phyloP scores from a whole-genome alignment of 768 basidiomycete species.

The Rhizopogon vesiculosus region DNA sequence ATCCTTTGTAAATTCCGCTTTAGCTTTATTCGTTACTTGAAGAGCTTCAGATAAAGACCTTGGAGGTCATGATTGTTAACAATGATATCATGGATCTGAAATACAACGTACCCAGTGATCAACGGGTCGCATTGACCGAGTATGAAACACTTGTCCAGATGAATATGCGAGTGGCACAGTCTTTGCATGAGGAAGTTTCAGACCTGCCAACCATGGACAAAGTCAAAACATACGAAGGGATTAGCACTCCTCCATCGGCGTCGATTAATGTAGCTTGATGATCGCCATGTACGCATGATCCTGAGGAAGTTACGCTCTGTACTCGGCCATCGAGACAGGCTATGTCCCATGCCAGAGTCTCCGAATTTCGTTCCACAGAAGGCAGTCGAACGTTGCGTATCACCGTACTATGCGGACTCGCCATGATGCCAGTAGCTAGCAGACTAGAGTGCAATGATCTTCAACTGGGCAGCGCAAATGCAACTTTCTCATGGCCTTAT shows the following conservation, averaged over 20 bases:
- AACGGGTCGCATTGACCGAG: slow-evolving; percentile 50
- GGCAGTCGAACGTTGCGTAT: slow-evolving; percentile 27
- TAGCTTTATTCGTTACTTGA: slow-evolving; percentile 44
- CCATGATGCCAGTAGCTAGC: background rate
- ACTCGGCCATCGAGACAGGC: slow-evolving; percentile 26
- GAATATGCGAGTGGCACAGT: slow-evolving; percentile 60
- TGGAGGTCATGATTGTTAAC: background rate
- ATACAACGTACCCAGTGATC: slow-evolving; percentile 41
- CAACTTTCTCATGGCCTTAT: background rate
- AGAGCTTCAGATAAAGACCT: slow-evolving; percentile 58
- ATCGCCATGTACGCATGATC: background rate
- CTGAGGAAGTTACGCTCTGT: slow-evolving; percentile 14
- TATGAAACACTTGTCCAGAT: slow-evolving; percentile 68
- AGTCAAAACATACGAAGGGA: slow-evolving; percentile 26
- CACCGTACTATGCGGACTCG: background rate
- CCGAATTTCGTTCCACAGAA: slow-evolving; percentile 19
- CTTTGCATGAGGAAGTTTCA: slow-evolving; percentile 13
- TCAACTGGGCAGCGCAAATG: too few relatives aligned
- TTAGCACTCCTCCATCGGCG: slow-evolving; percentile 23
- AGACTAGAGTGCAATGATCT: background rate
- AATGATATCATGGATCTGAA: slow-evolving; percentile 1
- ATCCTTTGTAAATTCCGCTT: slow-evolving; percentile 41
- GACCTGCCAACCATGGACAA: slow-evolving; percentile 9
- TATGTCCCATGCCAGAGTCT: slow-evolving; percentile 27
- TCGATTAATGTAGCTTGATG: slow-evolving; percentile 7